phyloP scores from a whole-genome alignment of 768 basidiomycete species.

The Chalciporus sphaerocephalus region DNA sequence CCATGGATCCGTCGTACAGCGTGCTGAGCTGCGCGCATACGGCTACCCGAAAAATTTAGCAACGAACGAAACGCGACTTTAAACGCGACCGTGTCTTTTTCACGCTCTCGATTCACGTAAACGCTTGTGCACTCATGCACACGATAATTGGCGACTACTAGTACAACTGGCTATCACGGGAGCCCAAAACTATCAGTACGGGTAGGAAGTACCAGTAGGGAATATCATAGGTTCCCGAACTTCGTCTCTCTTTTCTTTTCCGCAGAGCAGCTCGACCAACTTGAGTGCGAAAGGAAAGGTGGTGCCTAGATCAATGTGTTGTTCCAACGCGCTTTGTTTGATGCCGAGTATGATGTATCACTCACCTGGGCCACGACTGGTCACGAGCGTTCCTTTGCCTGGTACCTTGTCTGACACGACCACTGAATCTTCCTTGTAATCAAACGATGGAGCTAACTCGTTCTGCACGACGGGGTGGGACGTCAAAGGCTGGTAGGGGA shows the following conservation, averaged over 20 bases:
- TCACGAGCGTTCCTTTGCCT: slow-evolving; percentile 54
- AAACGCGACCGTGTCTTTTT: slow-evolving; percentile 16
- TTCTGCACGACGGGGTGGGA: slow-evolving; percentile 72
- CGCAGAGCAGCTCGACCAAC: slow-evolving; percentile 68
- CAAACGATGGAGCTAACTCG: slow-evolving; percentile 55
- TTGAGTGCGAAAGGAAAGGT: slow-evolving; percentile 74
- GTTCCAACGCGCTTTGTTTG: background rate
- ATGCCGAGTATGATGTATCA: background rate
- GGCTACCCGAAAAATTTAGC: slow-evolving; percentile 9
- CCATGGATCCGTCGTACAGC: slow-evolving; percentile 25
- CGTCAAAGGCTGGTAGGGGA: slow-evolving; percentile 63
- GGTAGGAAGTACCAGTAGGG: slow-evolving; percentile 48
- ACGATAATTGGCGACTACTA: background rate
- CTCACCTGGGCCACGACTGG: slow-evolving; percentile 69
- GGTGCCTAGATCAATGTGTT: slow-evolving; percentile 45
- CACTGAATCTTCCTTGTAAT: slow-evolving; percentile 70
- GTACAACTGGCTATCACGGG: too few species aligned
- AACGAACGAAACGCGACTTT: slow-evolving; percentile 5
- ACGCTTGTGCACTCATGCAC: background rate
- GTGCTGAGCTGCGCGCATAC: slow-evolving; percentile 27
- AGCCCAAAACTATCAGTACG: slow-evolving; percentile 10
- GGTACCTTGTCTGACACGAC: slow-evolving; percentile 48
- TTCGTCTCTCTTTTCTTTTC: slow-evolving; percentile 55
- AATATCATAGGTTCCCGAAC: slow-evolving; percentile 70
- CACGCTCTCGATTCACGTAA: slow-evolving; percentile 12